Evolutionary conservation across 495 filamentous ascomycete species (phyloP).

Genomic region (Opeltia flavorubescens): DNA sequence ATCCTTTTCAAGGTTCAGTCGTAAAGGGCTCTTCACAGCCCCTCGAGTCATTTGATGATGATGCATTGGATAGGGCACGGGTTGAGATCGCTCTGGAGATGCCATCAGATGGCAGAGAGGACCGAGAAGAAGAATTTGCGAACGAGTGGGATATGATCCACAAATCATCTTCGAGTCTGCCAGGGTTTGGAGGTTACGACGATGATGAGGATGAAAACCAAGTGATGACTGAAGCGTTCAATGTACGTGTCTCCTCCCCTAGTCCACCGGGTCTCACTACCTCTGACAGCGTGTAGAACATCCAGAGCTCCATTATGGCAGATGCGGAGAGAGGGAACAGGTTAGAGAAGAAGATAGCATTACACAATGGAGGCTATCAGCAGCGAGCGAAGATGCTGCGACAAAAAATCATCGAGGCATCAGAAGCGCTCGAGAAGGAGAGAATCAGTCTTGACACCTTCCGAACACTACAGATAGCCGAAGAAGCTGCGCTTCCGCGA

Average conservation of each 20-base stretch:
- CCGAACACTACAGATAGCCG: conserved; percentile 57
- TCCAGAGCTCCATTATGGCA: conserved; percentile 54
- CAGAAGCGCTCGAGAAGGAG: conserved; percentile 60
- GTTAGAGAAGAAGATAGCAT: conserved; percentile 81
- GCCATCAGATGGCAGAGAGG: conserved; percentile 27
- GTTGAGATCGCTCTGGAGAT: conserved; percentile 64
- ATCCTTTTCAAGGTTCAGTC: conserved; percentile 50
- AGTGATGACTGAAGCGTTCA: conserved; percentile 48
- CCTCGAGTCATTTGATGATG: conserved; percentile 56
- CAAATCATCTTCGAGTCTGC: conserved; percentile 37
- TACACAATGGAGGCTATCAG: conserved; percentile 83
- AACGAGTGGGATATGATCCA: conserved; percentile 53
- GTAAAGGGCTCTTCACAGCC: conserved; percentile 44
- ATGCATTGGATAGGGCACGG: conserved; percentile 55
- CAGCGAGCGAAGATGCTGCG: conserved; percentile 69
- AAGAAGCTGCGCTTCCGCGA: conserved; percentile 57
- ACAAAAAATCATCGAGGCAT: conserved; percentile 67
- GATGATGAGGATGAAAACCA: conserved; percentile 54
- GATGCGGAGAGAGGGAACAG: conserved; percentile 70
- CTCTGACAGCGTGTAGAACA: conserved; percentile 35
- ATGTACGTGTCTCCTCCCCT: conserved; percentile 32
- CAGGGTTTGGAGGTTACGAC: conserved; percentile 64
- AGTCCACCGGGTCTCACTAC: conserved; percentile 16
- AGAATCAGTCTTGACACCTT: conserved; percentile 60
- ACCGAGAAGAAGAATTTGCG: conserved; percentile 47